A percentile compares a stretch with the other conserved stretches of the same genome.
Conservation (phyloP, 2,329 filamentous ascomycete genomes). For the Verticillium zaregamsianum region DNA sequence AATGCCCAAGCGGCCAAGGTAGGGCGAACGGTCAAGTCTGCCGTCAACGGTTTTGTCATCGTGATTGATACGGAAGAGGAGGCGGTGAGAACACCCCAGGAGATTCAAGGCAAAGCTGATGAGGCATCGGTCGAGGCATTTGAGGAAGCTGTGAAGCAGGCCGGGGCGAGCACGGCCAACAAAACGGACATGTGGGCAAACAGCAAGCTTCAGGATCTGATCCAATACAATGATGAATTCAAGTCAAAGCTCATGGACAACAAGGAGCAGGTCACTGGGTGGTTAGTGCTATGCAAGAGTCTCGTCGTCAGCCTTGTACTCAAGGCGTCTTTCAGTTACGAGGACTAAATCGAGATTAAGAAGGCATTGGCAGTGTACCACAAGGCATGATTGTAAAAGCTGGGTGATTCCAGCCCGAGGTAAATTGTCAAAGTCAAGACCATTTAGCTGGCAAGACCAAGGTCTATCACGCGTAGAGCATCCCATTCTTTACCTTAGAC, state of each 20-base stretch:
- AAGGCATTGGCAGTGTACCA: too few relatives aligned
- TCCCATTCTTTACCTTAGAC: too few relatives aligned
- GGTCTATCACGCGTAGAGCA: too few relatives aligned
- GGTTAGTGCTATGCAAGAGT: conserved; percentile 43
- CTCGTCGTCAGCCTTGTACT: conserved; percentile 38
- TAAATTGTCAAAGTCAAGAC: too few relatives aligned
- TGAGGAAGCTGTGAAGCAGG: conserved; percentile 42
- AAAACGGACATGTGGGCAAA: conserved; percentile 51
- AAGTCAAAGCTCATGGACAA: conserved; percentile 51
- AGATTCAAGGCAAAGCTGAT: conserved; percentile 50
- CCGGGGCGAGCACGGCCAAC: conserved; percentile 39
- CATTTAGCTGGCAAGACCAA: too few relatives aligned
- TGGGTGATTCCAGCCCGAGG: too few relatives aligned
- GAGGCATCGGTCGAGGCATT: conserved; percentile 45
- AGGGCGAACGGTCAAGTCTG: conserved; percentile 42
- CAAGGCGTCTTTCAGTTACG: conserved; percentile 46
- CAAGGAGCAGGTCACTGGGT: conserved; percentile 44
- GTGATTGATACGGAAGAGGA: conserved; percentile 45
- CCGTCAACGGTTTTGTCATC: conserved; percentile 46
- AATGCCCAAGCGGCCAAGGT: conserved; percentile 38
- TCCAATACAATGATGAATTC: conserved; percentile 53
- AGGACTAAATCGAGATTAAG: conserved; percentile 47
- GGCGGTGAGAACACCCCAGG: conserved; percentile 41
- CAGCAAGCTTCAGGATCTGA: conserved; percentile 45
- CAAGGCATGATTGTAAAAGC: too few relatives aligned